Base-by-base conservation (phyloP, 257 asterid species). In the Solanum medicagineum region DNA sequence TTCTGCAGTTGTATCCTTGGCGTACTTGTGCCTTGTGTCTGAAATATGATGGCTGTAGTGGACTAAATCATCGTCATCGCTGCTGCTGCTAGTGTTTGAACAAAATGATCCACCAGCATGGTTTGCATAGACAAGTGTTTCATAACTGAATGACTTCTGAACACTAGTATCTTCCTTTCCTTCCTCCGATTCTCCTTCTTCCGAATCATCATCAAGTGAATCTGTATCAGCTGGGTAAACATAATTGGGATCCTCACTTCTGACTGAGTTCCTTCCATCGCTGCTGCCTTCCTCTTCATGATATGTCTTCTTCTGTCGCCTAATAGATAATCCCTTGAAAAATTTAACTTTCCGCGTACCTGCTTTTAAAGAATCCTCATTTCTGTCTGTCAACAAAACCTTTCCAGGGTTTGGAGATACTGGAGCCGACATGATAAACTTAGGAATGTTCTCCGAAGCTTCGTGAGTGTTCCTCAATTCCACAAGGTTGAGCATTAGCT, bases 61-160 rank as follows among this genome's bases (percentile, higher is more conserved):
- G 65, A 94, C 63, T 93, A 88, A 91, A 65, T 94, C 98, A 86
- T 93, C 97, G 20, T 93, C 94, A 80, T 93, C 91, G 36, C 92
- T 87, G 44, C 94, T 90, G 57, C 92, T 57, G 60, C 93, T 91
- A 2, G 91, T 89, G 87, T 90, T 91, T 8, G 90, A 84, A 82
- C 83, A 87, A 75, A 66, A 81, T 56, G 87, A 81, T 9, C 59
- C 91, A 63, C 98, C 93, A 16, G 88, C 97, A 87, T 89, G 92
- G 86, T 95, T 95, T 55, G 91, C 96, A 85, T 83, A 85, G 11
- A 91, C 94, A 87, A 95, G 87, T 53, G 96, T 87, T 51, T 92
- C 97, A 81, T 95, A 95, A 84, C 90, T 85, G 56, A 92, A 87
- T 1, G 98, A 92, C 85, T 91, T 95, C 86, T 86, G 62, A 5